Percentiles rank a stretch among this genome's conserved stretches.
Conservation (phyloP, 2,329 filamentous ascomycete genomes). For the Epichloe gansuensis region DNA sequence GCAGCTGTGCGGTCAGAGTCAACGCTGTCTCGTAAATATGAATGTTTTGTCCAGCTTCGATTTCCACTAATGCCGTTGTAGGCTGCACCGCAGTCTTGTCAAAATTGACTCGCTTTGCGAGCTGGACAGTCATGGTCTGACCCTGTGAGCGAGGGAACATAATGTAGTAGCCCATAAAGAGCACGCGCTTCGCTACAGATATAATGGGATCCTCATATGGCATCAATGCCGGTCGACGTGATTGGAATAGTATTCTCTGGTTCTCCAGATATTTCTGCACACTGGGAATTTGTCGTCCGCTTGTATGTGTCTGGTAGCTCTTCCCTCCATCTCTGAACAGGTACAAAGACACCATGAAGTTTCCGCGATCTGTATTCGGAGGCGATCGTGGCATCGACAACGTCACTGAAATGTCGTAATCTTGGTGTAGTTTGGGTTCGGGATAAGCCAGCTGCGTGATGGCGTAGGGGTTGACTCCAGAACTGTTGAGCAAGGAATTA, state of each 20-base stretch:
- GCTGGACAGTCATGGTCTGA: constrained; percentile 48
- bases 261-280: constrained; percentile 24
- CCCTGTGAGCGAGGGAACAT: constrained; percentile 52
- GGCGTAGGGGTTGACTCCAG: constrained; percentile 40
- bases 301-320: not conserved
- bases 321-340: constrained; percentile 36
- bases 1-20: constrained; percentile 59
- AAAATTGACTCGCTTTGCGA: constrained; percentile 66
- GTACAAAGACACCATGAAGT: constrained; percentile 84
- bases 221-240: constrained; percentile 63
- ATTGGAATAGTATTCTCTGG: constrained; percentile 40
- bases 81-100: constrained; percentile 26
- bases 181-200: constrained; percentile 44
- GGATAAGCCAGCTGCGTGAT: constrained; percentile 31
- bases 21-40: constrained; percentile 64
- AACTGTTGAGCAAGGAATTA: constrained; percentile 20
- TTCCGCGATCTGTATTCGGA: constrained; percentile 63
- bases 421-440: constrained; percentile 55
- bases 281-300: constrained; percentile 1
- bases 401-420: constrained; percentile 71
- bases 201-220: constrained; percentile 65
- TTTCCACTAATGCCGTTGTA: constrained; percentile 41
- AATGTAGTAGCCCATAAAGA: constrained; percentile 57
- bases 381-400: constrained; percentile 68
- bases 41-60: constrained; percentile 55